A percentile compares a stretch with the other conserved stretches of the same genome.
These are phyloP conservation scores for Eucalyptus cloeziana DNA, from an alignment of 345 rosid genomes.

Conservation along the genomic window DNA sequence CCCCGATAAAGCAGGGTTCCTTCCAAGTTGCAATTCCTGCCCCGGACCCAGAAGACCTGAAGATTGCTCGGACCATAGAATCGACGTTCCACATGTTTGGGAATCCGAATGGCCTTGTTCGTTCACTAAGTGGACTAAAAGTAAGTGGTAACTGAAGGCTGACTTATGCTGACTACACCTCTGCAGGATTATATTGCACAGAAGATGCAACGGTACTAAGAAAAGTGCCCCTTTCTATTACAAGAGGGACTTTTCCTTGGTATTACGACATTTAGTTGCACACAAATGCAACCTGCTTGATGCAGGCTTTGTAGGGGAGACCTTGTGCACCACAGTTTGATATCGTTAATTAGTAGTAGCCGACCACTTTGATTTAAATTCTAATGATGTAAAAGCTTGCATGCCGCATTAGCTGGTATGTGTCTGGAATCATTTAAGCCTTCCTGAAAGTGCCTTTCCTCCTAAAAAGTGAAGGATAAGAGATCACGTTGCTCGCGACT, in stretches of 20 bases:
- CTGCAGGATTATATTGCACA: not conserved
- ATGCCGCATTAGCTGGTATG: not conserved
- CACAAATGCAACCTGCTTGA: not conserved
- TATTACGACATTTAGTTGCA: not conserved
- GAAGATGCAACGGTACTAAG: not conserved
- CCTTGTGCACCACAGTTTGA: not conserved
- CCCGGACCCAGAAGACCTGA: constrained; percentile 36
- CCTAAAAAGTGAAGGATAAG: not conserved
- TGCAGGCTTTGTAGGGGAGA: not conserved
- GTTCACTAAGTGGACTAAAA: constrained; percentile 19
- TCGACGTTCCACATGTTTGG: constrained; percentile 63
- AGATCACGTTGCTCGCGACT: not conserved
- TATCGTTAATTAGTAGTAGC: not conserved
- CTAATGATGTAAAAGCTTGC: not conserved
- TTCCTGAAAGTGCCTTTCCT: not conserved
- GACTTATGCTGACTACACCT: constrained; percentile 1
- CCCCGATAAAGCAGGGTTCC: constrained; percentile 62
- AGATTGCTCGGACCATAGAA: constrained; percentile 54
- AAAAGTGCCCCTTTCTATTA: not conserved
- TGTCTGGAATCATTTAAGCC: not conserved
- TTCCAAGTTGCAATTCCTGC: constrained; percentile 71
- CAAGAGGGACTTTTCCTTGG: not conserved
- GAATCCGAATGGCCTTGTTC: constrained; percentile 16
- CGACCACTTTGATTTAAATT: not conserved
- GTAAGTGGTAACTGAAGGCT: constrained; percentile 11